Base-by-base conservation (phyloP, 257 asterid species). In the Jacaranda copaia region DNA sequence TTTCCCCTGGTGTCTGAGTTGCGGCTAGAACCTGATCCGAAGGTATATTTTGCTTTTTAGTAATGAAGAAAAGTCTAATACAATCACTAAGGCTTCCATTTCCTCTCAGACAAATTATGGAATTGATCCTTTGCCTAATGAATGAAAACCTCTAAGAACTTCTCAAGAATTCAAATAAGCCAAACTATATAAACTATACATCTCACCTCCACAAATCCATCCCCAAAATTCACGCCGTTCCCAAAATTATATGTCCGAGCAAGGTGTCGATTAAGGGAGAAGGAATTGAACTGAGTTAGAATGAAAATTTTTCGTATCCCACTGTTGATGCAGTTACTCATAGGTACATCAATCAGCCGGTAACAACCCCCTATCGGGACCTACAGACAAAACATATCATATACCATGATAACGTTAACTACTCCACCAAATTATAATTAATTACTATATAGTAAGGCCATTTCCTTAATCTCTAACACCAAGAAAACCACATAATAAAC, bases 311-410 rank as follows among this genome's bases (percentile, higher is more conserved):
- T 96, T 55, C 90, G 76, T 67, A 93, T 90, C 81, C 98, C 98
- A 68, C 99, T 93, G 84, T 96, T 96, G 79, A 96, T 93, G 88
- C 98, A 96, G 88, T 93, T 96, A 78, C 97, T 93, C 98, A 96
- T 91, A 0, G 98, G 98, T 11, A 93, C 95, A 79, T 96, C 99
- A 69, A 96, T 96, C 6, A 96, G 90, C 87, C 98, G 83, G 72
- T 93, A 96, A 78, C 97, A 91, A 45, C 99, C 99, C 55, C 99
- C 98, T 68, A 93, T 88, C 0, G 98, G 98, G 45, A 96, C 98
- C 99, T 93, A 89, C 76, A 71, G 11, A 83, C 45, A 46, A 15
- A 12, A 19, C 7, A 6, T 0, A 32, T 72, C 46, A 42, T 42
- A 42, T 3, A 42, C 8, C 46, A 4, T 0, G 16, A 39, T 3